Evolutionary conservation across 2,329 filamentous ascomycete species (phyloP), one percentile per base, ranked within the genome.

Genomic region (Beauveria brongniartii): DNA sequence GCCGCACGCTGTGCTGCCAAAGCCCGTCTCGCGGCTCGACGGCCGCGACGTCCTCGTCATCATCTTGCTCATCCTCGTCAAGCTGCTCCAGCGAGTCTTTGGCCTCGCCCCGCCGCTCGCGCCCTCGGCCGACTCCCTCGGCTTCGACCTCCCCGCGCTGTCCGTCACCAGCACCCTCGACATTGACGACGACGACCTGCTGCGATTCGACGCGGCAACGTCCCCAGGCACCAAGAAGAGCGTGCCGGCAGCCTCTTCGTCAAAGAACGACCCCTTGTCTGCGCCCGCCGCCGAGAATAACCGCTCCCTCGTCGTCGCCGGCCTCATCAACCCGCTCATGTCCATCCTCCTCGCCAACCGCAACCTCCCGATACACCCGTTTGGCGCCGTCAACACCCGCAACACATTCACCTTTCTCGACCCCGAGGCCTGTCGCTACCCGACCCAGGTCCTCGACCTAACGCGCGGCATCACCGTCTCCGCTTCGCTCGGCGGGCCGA

Each of bases 281-380:
- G 12, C 26, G 24, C n/a, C 22, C 22, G 9, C 41, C 22, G 10
- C 22, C 22, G 56, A 55, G 55, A 54, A 41, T 18, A 56, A 50
- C 26, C 55, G 52, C 56, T 51, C 57, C 12, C 56, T 63, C 9
- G 57, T 63, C 50, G 28, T 63, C 50, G 20, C 61, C 7, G 57
- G 52, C 44, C 57, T 63, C 20, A 40, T 60, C 44, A 63, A 63
- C 46, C 61, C 61, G 9, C 61, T 63, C 56, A 59, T 63, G 61
- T 60, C 61, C 28, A 57, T 63, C 22, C 56, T 63, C 50, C 56
- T 63, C 43, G 47, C 61, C 37, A 63, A 60, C 37, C 61, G 61
- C 30, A 60, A 59, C 26, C 51, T 55, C 5, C 56, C 61, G 20
- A 46, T 63, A 16, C 50, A 59, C 9, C 61, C 61, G 9, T 60